Base-by-base conservation (phyloP, 495 filamentous ascomycete genomes). In the Tuber borchii region DNA sequence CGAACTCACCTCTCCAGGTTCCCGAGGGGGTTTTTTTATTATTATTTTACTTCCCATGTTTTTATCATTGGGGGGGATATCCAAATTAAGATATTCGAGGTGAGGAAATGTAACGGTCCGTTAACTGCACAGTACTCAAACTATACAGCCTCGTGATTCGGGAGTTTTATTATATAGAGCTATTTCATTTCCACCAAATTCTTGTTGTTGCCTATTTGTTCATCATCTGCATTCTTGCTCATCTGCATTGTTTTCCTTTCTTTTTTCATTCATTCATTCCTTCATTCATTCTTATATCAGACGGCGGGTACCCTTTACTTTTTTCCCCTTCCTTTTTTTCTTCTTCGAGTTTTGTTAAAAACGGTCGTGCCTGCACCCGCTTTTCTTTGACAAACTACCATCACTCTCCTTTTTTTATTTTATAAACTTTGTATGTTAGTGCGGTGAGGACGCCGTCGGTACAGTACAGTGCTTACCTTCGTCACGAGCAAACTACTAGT, bases 121-220 rank as follows among this genome's bases (percentile, higher is more conserved):
- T 17, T 1, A 46, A 17, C 16, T 6, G 3, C 5, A 6, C 51
- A 14, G 8, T n/a, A 12, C 51, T 9, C 14, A 10, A 9, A 2
- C 45, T 20, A 20, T 19, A 2, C 48, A 10, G 2, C 46, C 22
- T 8, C 2, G 9, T 56, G 51, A 61, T 61, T 61, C 7, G 48
- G 22, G 48, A 9, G 48, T 10, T n/a, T n/a, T 61, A 61, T 61
- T 61, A 61, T 61, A 61, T 61, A 61, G 51, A 31, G 51, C n/a
- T 12, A 61, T 61, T 61, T 61, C 51, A 61, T 61, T 61, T 61
- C 51, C 51, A 61, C 51, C 51, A 10, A 61, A 61, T 61, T 61
- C 51, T 31, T 26, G 51, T 61, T 61, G 51, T 56, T 2, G 48
- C 48, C 22, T 8, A 22, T 61, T 14, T 61, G 51, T 61, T 61